Evolutionary conservation across 257 asterid species (phyloP).

Genomic region (Nicotiana knightiana): DNA sequence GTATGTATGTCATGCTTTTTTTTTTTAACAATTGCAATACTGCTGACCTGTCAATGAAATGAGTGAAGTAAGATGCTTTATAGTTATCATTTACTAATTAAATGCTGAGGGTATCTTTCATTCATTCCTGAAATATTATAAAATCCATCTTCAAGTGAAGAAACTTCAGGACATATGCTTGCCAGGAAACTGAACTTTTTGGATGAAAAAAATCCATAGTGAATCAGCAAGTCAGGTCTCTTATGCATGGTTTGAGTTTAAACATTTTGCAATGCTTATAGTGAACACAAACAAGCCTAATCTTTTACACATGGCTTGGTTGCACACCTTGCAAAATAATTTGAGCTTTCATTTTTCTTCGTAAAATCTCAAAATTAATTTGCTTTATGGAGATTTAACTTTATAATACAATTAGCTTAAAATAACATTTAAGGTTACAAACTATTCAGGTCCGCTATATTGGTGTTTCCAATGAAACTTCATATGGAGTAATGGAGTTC

Average conservation of each 20-base stretch:
- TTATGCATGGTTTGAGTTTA: neutral
- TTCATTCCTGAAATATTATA: neutral
- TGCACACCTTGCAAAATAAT: neutral
- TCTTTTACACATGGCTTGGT: neutral
- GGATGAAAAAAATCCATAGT: neutral
- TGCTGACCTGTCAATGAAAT: neutral
- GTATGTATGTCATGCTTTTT: constrained; percentile 21
- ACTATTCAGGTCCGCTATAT: constrained; percentile 72
- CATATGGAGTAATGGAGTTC: constrained; percentile 93
- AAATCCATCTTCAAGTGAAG: neutral
- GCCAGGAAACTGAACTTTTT: neutral
- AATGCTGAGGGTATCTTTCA: neutral
- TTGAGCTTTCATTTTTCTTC: neutral
- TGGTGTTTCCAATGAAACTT: constrained; percentile 94
- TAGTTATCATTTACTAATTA: neutral
- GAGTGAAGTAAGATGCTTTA: neutral
- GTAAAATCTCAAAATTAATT: neutral
- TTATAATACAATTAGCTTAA: neutral
- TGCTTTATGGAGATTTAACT: neutral
- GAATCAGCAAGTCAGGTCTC: neutral
- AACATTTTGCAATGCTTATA: neutral
- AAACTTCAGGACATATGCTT: neutral
- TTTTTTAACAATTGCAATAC: neutral
- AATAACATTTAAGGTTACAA: constrained; percentile 1
- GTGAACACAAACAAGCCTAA: neutral